Percentiles rank a stretch among this genome's conserved stretches.
phyloP scores from a whole-genome alignment of 805 yeast species.

The Pichia gijzeniarum region DNA sequence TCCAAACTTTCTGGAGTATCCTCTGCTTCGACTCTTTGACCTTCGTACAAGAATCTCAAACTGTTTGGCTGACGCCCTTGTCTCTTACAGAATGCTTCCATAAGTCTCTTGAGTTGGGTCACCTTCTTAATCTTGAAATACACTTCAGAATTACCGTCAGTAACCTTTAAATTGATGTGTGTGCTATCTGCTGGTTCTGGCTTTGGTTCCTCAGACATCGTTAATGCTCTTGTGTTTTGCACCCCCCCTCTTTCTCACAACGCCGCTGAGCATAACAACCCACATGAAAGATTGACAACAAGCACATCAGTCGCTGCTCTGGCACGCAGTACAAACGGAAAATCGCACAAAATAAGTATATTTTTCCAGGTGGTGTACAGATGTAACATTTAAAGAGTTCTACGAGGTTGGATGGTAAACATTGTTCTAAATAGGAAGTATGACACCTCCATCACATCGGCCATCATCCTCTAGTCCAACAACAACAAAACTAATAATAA shows the following conservation, averaged over 20 bases:
- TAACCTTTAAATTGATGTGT: constrained; percentile 88
- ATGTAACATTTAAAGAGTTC: no score
- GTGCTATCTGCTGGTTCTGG: constrained; percentile 39
- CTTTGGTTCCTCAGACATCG: constrained; percentile 37
- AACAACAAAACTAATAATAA: neutral
- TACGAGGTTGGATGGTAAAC: no score
- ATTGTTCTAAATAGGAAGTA: neutral
- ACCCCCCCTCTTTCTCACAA: no score
- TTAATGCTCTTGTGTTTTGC: neutral
- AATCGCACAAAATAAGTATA: no score
- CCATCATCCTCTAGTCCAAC: constrained; percentile 9
- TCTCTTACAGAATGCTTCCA: constrained; percentile 98
- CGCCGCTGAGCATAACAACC: no score
- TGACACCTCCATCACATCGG: neutral
- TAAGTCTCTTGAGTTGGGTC: constrained; percentile 87
- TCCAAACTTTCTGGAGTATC: constrained; percentile 92
- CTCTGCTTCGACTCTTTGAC: constrained; percentile 79
- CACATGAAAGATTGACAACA: no score
- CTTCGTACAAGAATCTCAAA: constrained; percentile 87
- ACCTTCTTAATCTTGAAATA: constrained; percentile 91
- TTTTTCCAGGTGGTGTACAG: no score
- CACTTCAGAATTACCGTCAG: constrained; percentile 90
- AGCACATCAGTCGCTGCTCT: no score
- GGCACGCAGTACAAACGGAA: no score
- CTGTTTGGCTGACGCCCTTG: constrained; percentile 84